Percentiles rank a stretch among this genome's conserved stretches.
These are phyloP conservation scores for Albatrellus sp. DNA, from an alignment of 1,284 basidiomycete genomes.

Conservation along the genomic window DNA sequence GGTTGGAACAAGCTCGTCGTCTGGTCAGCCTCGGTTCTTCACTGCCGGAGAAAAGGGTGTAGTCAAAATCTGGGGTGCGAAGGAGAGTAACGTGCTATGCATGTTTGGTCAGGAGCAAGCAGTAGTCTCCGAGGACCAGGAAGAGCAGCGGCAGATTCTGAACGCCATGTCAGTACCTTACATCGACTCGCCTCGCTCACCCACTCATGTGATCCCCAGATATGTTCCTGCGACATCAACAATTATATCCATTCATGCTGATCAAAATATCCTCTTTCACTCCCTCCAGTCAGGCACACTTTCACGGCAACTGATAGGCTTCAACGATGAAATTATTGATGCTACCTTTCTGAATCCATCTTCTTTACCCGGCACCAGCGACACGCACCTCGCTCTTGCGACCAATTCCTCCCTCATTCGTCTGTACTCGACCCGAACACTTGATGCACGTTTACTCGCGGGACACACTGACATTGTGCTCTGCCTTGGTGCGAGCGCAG, in stretches of 20 bases:
- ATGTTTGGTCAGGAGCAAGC: conserved; percentile 43
- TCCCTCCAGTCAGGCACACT: conserved; percentile 52
- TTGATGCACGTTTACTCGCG: conserved; percentile 74
- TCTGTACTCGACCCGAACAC: conserved; percentile 62
- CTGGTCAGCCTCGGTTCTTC: conserved; percentile 50
- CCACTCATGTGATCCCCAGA: conserved; percentile 28
- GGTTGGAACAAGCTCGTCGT: conserved; percentile 26
- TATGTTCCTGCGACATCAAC: conserved; percentile 53
- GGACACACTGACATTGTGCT: conserved; percentile 92
- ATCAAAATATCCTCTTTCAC: conserved; percentile 92
- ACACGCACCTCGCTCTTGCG: conserved; percentile 81
- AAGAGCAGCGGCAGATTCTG: conserved; percentile 69
- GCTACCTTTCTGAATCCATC: conserved; percentile 51
- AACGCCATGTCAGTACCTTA: conserved; percentile 50
- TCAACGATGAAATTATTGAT: conserved; percentile 97
- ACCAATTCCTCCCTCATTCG: conserved; percentile 92
- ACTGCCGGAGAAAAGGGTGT: conserved; percentile 85
- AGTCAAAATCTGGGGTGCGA: conserved; percentile 75
- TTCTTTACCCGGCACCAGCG: conserved; percentile 18
- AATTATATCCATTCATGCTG: conserved; percentile 86
- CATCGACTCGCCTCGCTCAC: conserved; percentile 3
- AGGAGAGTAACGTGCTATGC: conserved; percentile 50
- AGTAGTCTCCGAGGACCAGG: conserved; percentile 40
- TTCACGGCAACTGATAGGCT: conserved; percentile 87
- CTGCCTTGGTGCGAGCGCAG: conserved; percentile 60